A percentile compares a stretch with the other conserved stretches of the same genome.
phyloP scores from a whole-genome alignment of 2,329 filamentous ascomycete species.

The Diaporthe eres region DNA sequence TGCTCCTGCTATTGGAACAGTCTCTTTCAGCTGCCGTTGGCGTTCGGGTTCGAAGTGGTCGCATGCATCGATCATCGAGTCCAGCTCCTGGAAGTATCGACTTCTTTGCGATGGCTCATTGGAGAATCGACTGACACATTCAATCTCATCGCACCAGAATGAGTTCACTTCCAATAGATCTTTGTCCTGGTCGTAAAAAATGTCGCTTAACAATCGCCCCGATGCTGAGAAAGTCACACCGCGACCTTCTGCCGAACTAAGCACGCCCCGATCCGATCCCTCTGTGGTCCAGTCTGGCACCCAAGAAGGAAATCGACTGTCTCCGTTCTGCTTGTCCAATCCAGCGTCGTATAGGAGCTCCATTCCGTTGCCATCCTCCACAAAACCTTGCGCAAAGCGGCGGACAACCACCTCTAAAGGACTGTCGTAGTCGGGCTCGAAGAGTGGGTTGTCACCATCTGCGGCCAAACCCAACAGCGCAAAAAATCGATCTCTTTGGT shows the following conservation, averaged over 20 bases:
- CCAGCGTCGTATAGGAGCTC: not conserved
- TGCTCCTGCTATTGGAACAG: not conserved
- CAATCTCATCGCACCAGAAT: not conserved
- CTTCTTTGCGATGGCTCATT: not conserved
- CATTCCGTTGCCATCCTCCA: not conserved
- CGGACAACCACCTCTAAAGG: not conserved
- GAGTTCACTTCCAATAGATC: not conserved
- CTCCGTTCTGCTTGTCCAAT: not conserved
- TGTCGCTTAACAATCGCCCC: not conserved
- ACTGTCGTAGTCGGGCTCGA: not conserved
- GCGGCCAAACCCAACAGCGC: not conserved
- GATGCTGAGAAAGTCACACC: not conserved
- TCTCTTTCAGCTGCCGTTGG: not conserved
- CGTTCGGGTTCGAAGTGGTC: not conserved
- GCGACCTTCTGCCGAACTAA: not conserved
- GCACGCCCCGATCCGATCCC: not conserved
- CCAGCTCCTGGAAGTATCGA: not conserved
- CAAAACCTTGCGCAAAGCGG: not conserved
- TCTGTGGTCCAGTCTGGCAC: not conserved
- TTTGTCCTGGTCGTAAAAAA: not conserved
- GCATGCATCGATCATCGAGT: not conserved
- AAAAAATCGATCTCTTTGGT: not conserved
- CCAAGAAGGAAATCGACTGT: not conserved
- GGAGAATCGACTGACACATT: not conserved
- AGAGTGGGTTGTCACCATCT: not conserved